Percentiles rank a stretch among this genome's conserved stretches.
phyloP scores from a whole-genome alignment of 495 filamentous ascomycete species.

The Xylaria castorea region DNA sequence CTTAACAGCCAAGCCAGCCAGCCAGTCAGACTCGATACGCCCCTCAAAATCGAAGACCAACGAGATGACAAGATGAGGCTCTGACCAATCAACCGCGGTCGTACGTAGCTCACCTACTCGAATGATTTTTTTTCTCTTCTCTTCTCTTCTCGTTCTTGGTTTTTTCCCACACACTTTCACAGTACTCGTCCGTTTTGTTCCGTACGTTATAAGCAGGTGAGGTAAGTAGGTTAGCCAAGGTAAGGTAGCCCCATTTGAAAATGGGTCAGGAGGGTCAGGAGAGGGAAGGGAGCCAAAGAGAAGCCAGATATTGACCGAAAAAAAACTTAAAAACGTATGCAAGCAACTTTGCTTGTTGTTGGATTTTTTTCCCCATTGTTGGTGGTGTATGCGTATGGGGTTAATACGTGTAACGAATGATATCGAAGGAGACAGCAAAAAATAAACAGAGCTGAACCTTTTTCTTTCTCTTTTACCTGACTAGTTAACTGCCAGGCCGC shows the following conservation, averaged over 20 bases:
- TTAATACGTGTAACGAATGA: slow-evolving; percentile 11
- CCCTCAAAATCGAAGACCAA: slow-evolving; percentile 5
- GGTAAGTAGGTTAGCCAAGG: background rate
- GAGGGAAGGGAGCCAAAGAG: slow-evolving; percentile 1
- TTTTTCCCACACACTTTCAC: background rate
- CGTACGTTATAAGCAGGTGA: slow-evolving; percentile 14
- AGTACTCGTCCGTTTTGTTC: background rate
- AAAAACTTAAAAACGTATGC: background rate
- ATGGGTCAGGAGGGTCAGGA: background rate
- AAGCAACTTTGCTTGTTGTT: background rate
- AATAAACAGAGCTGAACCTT: slow-evolving; percentile 3
- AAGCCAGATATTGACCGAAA: slow-evolving; percentile 28
- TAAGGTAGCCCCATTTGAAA: slow-evolving; percentile 5
- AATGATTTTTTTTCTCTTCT: background rate
- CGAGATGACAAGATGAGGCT: background rate
- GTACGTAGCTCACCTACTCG: background rate
- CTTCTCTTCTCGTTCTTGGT: background rate
- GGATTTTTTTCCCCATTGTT: slow-evolving; percentile 5
- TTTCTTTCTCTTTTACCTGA: background rate
- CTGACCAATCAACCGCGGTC: slow-evolving; percentile 3
- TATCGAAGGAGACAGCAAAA: background rate
- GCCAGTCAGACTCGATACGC: slow-evolving; percentile 11
- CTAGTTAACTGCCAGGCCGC: slow-evolving; percentile 18
- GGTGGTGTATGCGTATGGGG: background rate
- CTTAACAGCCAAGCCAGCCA: slow-evolving; percentile 7